phyloP scores from a whole-genome alignment of 345 rosid genomes.

The Pelargonium nanum region DNA sequence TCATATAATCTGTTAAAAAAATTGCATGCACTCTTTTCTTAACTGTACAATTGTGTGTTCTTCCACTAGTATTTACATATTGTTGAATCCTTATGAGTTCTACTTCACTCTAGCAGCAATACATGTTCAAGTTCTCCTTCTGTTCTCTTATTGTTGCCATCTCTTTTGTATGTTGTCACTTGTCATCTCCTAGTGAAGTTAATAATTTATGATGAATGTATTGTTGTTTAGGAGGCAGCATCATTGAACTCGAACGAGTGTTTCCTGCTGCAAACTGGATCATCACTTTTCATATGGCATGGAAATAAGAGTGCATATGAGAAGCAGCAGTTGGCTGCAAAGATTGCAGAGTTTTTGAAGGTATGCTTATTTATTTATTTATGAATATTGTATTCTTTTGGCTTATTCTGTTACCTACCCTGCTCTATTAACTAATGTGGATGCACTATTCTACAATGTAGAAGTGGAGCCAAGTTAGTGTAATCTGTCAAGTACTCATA shows the following conservation, averaged over 20 bases:
- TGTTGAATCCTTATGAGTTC: neutral
- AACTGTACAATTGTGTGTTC: neutral
- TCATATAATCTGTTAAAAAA: neutral
- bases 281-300: constrained; percentile 80
- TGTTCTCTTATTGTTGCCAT: neutral
- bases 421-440: neutral
- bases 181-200: neutral
- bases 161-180: neutral
- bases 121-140: neutral
- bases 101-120: neutral
- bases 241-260: constrained; percentile 78
- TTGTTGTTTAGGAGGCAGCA: constrained; percentile 58
- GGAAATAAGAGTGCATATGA: constrained; percentile 90
- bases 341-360: constrained; percentile 82
- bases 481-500: no score
- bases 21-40: neutral
- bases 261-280: constrained; percentile 95
- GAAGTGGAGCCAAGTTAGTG: no score
- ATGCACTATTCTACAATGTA: no score
- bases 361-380: constrained; percentile 22
- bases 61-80: neutral
- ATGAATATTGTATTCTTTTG: neutral
- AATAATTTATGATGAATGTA: constrained; percentile 2
- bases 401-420: neutral
- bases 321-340: constrained; percentile 81